These are phyloP conservation scores for Plasmodium blacklocki DNA, from an alignment of 169 alveolate genomes.

Conservation along the genomic window DNA sequence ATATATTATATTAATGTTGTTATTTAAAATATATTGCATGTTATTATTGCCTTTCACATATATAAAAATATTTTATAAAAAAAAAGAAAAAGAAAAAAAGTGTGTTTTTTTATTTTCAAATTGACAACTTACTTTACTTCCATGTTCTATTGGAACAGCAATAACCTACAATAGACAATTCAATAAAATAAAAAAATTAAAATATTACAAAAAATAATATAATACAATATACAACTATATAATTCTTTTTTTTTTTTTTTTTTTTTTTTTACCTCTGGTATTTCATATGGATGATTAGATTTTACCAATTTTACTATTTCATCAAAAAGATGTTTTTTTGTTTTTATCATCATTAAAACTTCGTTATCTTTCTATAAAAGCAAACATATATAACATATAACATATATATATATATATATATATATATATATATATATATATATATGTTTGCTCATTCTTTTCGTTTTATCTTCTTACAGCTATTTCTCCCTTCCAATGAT, in stretches of 20 bases:
- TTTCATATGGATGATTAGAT: slow-evolving; percentile 69
- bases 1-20: too few relatives aligned
- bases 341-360: slow-evolving; percentile 75
- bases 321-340: slow-evolving; percentile 46
- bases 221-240: too few relatives aligned
- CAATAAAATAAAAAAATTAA: not conserved
- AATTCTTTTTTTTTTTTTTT: not conserved
- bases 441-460: not conserved
- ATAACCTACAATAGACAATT: slow-evolving; percentile 31
- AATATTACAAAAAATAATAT: not conserved
- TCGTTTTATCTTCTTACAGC: slow-evolving; percentile 15
- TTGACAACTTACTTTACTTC: slow-evolving; percentile 40
- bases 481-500: slow-evolving; percentile 78
- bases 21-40: too few relatives aligned
- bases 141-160: slow-evolving; percentile 66
- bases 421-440: not conserved
- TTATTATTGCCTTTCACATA: too few relatives aligned
- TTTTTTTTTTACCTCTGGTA: slow-evolving; percentile 64
- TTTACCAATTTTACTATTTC: slow-evolving; percentile 56
- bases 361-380: slow-evolving; percentile 47
- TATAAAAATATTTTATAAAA: too few relatives aligned
- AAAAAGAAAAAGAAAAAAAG: too few relatives aligned
- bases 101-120: too few relatives aligned
- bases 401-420: not conserved
- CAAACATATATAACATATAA: not conserved